These are phyloP conservation scores for Tephrocybe rancida DNA, from an alignment of 768 basidiomycete genomes.

Conservation along the genomic window DNA sequence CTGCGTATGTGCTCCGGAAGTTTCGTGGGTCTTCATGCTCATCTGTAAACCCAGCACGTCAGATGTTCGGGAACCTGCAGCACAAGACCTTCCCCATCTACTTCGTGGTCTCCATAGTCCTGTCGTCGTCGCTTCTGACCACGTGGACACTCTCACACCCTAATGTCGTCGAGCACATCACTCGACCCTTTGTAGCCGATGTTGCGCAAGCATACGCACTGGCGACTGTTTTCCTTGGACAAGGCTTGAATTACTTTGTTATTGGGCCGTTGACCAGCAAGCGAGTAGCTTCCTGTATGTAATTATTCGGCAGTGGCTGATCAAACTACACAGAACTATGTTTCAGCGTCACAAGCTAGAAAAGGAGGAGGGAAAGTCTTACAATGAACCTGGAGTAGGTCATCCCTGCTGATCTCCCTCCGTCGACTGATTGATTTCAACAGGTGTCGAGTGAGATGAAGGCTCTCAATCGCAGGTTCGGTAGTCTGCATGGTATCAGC, in stretches of 20 bases:
- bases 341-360: slow-evolving; percentile 72
- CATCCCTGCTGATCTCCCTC: not conserved
- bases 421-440: not conserved
- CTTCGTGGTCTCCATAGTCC: slow-evolving; percentile 59
- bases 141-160: slow-evolving; percentile 63
- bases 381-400: slow-evolving; percentile 66
- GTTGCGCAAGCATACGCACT: slow-evolving; percentile 69
- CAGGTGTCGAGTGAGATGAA: slow-evolving; percentile 75
- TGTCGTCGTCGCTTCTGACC: slow-evolving; percentile 56
- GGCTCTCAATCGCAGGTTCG: slow-evolving; percentile 66
- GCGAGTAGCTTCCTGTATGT: slow-evolving; percentile 33
- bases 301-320: not conserved
- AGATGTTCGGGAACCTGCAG: slow-evolving; percentile 75
- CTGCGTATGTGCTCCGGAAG: slow-evolving; percentile 47
- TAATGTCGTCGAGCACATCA: slow-evolving; percentile 48
- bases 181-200: slow-evolving; percentile 53
- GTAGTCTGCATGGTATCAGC: slow-evolving; percentile 67
- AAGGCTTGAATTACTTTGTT: slow-evolving; percentile 65
- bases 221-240: slow-evolving; percentile 44
- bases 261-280: slow-evolving; percentile 75
- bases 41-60: slow-evolving; percentile 49
- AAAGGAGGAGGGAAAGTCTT: slow-evolving; percentile 70
- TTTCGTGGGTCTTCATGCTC: not conserved
- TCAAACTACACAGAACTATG: slow-evolving; percentile 56
- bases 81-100: slow-evolving; percentile 76